A percentile compares a stretch with the other conserved stretches of the same genome.
These are phyloP conservation scores for Fraxinus americana DNA, from an alignment of 257 asterid genomes.

Conservation along the genomic window DNA sequence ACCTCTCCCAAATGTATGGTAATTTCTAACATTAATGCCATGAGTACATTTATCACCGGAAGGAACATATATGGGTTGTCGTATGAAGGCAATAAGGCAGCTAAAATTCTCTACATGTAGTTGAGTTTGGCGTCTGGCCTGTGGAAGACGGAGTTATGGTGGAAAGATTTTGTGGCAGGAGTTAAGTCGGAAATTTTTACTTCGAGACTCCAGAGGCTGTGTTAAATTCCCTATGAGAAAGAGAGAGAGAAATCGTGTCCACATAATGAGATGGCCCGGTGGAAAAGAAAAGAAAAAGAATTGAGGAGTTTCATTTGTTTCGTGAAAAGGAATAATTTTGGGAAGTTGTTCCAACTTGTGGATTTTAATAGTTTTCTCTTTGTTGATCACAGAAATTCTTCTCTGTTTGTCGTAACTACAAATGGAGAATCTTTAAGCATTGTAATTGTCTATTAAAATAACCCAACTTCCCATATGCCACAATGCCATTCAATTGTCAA, in stretches of 20 bases:
- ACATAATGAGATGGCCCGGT: background rate
- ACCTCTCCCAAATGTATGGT: background rate
- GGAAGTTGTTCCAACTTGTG: background rate
- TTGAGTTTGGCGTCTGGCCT: background rate
- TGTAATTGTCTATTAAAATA: background rate
- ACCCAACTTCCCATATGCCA: background rate
- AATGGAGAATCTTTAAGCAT: background rate
- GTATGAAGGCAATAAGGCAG: background rate
- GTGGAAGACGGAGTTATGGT: background rate
- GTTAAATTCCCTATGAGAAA: background rate
- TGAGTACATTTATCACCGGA: background rate
- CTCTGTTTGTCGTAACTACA: background rate
- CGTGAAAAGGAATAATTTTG: background rate
- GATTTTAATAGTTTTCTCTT: background rate
- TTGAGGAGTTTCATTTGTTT: background rate
- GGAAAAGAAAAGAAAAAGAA: background rate
- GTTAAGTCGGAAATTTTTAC: background rate
- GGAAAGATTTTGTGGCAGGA: background rate
- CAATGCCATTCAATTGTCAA: background rate
- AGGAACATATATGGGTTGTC: background rate
- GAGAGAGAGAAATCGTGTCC: background rate
- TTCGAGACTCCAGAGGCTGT: background rate
- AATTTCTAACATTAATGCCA: background rate
- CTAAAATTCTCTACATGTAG: background rate
- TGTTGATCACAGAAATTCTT: background rate